Evolutionary conservation across 2,329 filamentous ascomycete genomes (phyloP).

Genomic region (Aspergillus sp.): DNA sequence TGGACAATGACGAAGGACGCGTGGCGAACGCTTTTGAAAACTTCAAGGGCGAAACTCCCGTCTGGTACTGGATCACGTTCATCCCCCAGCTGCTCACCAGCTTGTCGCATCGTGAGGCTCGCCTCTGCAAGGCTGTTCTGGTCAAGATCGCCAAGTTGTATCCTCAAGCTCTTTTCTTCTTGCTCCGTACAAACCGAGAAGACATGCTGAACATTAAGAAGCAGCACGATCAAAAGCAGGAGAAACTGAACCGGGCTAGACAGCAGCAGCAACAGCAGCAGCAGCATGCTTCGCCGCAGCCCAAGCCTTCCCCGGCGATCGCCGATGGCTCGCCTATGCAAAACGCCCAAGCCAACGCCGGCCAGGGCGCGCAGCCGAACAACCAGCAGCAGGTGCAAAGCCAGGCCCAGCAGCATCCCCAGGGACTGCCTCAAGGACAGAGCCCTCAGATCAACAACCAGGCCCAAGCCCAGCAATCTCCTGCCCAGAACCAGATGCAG

Average conservation of each 20-base stretch:
- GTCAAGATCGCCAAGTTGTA: conserved; percentile 94
- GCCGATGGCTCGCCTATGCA: conserved; percentile 44
- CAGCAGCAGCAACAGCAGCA: conserved; percentile 61
- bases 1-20: conserved; percentile 82
- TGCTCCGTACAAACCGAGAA: conserved; percentile 87
- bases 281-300: conserved; percentile 44
- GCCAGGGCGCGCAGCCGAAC: conserved; percentile 24
- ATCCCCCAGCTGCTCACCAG: conserved; percentile 95
- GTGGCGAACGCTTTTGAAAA: conserved; percentile 87
- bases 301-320: conserved; percentile 42
- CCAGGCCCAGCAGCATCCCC: conserved; percentile 15
- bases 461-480: conserved; percentile 13
- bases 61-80: conserved; percentile 99
- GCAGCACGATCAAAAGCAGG: conserved; percentile 66
- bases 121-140: conserved; percentile 80
- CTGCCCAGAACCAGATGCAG: conserved; percentile 9
- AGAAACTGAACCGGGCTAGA: conserved; percentile 62
- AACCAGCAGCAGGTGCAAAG: conserved; percentile 27
- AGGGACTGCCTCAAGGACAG: conserved; percentile 17
- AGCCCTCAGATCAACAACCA: conserved; percentile 15
- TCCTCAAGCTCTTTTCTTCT: conserved; percentile 93
- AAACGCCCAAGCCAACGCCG: conserved; percentile 41
- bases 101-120: conserved; percentile 85
- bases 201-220: conserved; percentile 94
- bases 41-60: conserved; percentile 94